These are phyloP conservation scores for Aureobasidium sp. DNA, from an alignment of 2,329 filamentous ascomycete genomes.

Conservation along the genomic window DNA sequence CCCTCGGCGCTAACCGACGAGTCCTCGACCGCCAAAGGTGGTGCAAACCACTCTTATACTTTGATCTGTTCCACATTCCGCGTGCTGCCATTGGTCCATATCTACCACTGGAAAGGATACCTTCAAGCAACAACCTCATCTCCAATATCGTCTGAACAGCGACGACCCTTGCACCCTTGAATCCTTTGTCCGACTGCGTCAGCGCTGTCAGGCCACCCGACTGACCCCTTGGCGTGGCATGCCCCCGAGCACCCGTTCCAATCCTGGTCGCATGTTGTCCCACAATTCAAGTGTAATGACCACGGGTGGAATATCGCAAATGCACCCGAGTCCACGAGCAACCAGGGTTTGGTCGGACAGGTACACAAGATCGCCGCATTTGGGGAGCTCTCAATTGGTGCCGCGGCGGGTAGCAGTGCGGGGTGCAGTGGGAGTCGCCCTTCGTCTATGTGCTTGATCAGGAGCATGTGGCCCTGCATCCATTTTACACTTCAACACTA, in stretches of 20 bases:
- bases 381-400: not conserved
- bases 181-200: not conserved
- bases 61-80: not conserved
- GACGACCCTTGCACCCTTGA: not conserved
- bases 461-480: not conserved
- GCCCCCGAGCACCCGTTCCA: not conserved
- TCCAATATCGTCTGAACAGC: not conserved
- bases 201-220: constrained; percentile 11
- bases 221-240: not conserved
- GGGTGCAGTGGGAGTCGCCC: not conserved
- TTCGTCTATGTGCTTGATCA: not conserved
- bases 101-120: not conserved
- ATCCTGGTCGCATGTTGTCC: constrained; percentile 1
- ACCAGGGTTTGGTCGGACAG: not conserved
- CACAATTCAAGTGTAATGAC: not conserved
- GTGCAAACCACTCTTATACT: constrained; percentile 6
- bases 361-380: not conserved
- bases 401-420: constrained; percentile 9
- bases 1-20: constrained; percentile 10
- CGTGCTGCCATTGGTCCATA: not conserved
- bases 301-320: not conserved
- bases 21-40: not conserved
- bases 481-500: not conserved
- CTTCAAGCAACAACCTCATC: constrained; percentile 1
- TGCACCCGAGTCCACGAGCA: not conserved